phyloP scores from a whole-genome alignment of 768 basidiomycete genomes.

The Amanita jacksonii region DNA sequence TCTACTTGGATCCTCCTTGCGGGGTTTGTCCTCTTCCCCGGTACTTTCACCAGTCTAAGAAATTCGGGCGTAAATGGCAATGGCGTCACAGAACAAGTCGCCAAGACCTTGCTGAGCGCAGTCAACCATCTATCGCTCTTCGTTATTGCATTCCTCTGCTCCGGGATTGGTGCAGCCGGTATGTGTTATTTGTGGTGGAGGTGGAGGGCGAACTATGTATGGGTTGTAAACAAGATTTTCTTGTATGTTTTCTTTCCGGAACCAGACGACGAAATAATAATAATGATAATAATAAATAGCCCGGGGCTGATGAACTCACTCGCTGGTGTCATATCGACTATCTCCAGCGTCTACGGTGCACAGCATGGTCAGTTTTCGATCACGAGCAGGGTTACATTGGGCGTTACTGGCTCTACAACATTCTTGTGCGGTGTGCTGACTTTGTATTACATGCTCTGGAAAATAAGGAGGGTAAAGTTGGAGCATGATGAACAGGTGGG shows the following conservation, averaged over 20 bases:
- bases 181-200: constrained; percentile 55
- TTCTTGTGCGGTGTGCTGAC: constrained; percentile 32
- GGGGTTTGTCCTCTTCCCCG: constrained; percentile 53
- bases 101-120: constrained; percentile 29
- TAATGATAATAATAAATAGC: constrained; percentile 24
- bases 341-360: constrained; percentile 39
- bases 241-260: constrained; percentile 25
- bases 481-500: constrained; percentile 34
- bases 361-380: constrained; percentile 36
- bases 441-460: constrained; percentile 34
- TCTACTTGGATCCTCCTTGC: constrained; percentile 57
- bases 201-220: constrained; percentile 51
- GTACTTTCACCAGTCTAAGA: constrained; percentile 46
- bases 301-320: constrained; percentile 49
- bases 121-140: constrained; percentile 16
- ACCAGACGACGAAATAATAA: not conserved
- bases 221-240: constrained; percentile 48
- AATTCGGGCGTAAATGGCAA: constrained; percentile 18
- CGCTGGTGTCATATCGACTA: constrained; percentile 46
- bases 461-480: constrained; percentile 31
- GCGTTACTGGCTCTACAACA: constrained; percentile 32
- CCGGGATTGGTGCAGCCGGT: constrained; percentile 40
- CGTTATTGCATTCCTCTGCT: constrained; percentile 45
- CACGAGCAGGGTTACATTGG: constrained; percentile 35
- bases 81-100: constrained; percentile 27